phyloP scores from a whole-genome alignment of 352 stramenopile species.

The Plasmopara muralis region DNA sequence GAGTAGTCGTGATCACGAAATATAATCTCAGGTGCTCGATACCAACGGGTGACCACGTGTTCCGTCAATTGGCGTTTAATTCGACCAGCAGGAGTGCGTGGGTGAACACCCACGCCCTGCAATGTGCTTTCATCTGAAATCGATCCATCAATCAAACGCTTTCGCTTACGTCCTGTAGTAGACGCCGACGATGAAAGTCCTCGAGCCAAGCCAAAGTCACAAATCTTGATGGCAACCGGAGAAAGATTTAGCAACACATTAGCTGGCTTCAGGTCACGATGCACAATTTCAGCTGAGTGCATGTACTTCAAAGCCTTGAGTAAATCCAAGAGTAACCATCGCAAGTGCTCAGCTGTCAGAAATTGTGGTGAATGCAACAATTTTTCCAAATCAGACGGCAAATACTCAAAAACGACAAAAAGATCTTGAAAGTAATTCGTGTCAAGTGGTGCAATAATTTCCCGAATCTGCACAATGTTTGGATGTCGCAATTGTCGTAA shows the following conservation, averaged over 20 bases:
- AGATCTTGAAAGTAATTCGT: conserved; percentile 72
- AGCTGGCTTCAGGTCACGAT: conserved; percentile 83
- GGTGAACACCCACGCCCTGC: conserved; percentile 60
- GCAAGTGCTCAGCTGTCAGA: conserved; percentile 73
- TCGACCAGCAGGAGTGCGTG: conserved; percentile 61
- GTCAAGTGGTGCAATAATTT: conserved; percentile 78
- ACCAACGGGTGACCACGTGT: conserved; percentile 94
- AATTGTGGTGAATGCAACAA: conserved; percentile 82
- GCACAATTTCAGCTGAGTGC: conserved; percentile 85
- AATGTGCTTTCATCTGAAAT: conserved; percentile 52
- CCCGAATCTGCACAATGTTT: conserved; percentile 84
- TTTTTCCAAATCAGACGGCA: conserved; percentile 81
- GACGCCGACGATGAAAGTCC: conserved; percentile 61
- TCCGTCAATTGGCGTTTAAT: conserved; percentile 91
- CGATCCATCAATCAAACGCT: conserved; percentile 32
- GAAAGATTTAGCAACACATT: conserved; percentile 86
- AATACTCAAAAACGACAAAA: conserved; percentile 83
- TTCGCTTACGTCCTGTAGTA: conserved; percentile 62
- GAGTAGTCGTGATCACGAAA: conserved; percentile 87
- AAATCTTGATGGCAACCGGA: conserved; percentile 83
- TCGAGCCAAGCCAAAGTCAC: conserved; percentile 75
- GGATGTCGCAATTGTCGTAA: conserved; percentile 76
- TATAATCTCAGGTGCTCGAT: conserved; percentile 93
- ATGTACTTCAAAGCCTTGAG: conserved; percentile 88
- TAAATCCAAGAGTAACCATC: conserved; percentile 78